A percentile compares a stretch with the other conserved stretches of the same genome.
Evolutionary conservation across 208 protist genomes (phyloP).

Genomic region (Vickermania ingenoplastis): DNA sequence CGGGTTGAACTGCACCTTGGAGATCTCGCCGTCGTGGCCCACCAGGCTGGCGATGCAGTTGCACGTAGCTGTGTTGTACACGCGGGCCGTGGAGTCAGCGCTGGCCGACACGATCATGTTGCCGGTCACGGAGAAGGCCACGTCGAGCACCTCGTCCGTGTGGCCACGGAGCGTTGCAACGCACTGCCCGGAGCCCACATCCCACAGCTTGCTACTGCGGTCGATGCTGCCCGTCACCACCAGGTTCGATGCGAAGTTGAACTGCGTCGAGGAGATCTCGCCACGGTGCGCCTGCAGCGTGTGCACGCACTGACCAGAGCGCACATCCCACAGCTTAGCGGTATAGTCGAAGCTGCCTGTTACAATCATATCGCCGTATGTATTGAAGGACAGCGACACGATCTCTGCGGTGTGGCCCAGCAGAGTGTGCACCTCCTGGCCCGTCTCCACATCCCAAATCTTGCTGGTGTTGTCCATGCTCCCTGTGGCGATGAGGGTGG

Average conservation of each 20-base stretch:
- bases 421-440: constrained; percentile 80
- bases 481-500: constrained; percentile 85
- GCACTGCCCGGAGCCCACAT: constrained; percentile 83
- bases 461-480: constrained; percentile 95
- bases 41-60: constrained; percentile 80
- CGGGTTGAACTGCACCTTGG: constrained; percentile 93
- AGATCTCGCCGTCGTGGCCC: constrained; percentile 92
- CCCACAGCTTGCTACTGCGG: constrained; percentile 93
- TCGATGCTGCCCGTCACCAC: constrained; percentile 93
- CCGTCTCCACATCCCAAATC: constrained; percentile 92
- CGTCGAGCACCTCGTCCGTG: constrained; percentile 92
- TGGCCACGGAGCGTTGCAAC: constrained; percentile 86
- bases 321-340: constrained; percentile 91
- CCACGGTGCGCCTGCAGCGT: constrained; percentile 87
- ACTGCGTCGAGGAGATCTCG: constrained; percentile 92
- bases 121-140: constrained; percentile 85
- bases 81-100: constrained; percentile 88
- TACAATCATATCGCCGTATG: constrained; percentile 76
- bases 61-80: constrained; percentile 88
- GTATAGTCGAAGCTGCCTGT: constrained; percentile 94
- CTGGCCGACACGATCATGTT: constrained; percentile 88
- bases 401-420: constrained; percentile 93
- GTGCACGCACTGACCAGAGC: constrained; percentile 71
- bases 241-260: constrained; percentile 88
- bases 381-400: constrained; percentile 90